Conservation (phyloP, 768 basidiomycete species). For the Mycena filopes region DNA sequence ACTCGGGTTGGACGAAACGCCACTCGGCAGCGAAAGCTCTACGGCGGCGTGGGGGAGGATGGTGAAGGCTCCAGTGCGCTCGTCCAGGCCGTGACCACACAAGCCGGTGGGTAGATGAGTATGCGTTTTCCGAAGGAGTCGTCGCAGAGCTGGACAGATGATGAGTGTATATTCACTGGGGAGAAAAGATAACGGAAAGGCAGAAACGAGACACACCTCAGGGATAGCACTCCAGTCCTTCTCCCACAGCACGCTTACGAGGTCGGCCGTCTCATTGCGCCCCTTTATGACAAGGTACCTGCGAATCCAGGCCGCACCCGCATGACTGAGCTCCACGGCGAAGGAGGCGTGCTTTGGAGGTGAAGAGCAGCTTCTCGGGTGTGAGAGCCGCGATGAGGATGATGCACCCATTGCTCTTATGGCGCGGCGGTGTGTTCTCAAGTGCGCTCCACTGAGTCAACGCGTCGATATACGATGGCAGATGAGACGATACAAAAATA, state of each 20-base stretch:
- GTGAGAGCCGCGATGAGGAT: constrained; percentile 93
- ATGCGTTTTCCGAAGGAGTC: constrained; percentile 98
- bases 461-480: constrained; percentile 5
- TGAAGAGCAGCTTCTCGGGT: constrained; percentile 77
- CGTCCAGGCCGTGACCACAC: constrained; percentile 92
- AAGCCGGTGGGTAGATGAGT: constrained; percentile 86
- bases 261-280: constrained; percentile 75
- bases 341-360: constrained; percentile 95
- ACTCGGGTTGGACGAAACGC: constrained; percentile 88
- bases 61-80: constrained; percentile 69
- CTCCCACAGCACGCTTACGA: constrained; percentile 81
- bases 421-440: constrained; percentile 76
- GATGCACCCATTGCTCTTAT: constrained; percentile 97
- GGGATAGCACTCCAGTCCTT: constrained; percentile 90
- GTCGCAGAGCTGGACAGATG: constrained; percentile 84
- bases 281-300: constrained; percentile 70
- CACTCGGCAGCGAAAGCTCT: constrained; percentile 87
- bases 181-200: background rate
- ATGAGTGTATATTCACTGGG: background rate
- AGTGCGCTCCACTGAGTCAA: constrained; percentile 76
- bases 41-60: constrained; percentile 77
- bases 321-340: constrained; percentile 65
- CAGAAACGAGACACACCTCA: constrained; percentile 69
- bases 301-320: constrained; percentile 84
- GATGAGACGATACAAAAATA: background rate